These are phyloP conservation scores for Globisporangium lucens DNA, from an alignment of 352 stramenopile species.

Conservation along the genomic window DNA sequence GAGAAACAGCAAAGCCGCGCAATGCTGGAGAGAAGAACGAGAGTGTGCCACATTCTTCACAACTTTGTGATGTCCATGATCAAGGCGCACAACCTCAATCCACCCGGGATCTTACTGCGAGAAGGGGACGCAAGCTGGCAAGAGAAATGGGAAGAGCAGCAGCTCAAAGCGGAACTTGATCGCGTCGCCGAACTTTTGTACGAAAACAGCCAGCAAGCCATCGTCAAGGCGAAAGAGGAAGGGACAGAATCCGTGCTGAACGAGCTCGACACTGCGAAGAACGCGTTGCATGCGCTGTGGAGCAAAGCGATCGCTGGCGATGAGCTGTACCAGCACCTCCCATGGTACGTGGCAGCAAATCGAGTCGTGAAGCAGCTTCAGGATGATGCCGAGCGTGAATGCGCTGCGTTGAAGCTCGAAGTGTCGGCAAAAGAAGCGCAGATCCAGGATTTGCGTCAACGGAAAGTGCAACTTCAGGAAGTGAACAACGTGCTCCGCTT, in stretches of 20 bases:
- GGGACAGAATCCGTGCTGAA: constrained; percentile 28
- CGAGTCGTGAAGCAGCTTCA: constrained; percentile 36
- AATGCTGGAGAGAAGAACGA: constrained; percentile 24
- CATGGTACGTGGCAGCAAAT: constrained; percentile 49
- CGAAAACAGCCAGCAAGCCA: constrained; percentile 26
- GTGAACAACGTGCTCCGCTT: constrained; percentile 53
- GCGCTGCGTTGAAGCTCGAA: constrained; percentile 24
- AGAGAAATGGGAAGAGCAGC: constrained; percentile 24
- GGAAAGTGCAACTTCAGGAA: constrained; percentile 41
- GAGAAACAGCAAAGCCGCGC: constrained; percentile 19
- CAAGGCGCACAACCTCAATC: constrained; percentile 16
- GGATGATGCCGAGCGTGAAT: constrained; percentile 21
- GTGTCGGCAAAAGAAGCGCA: constrained; percentile 24
- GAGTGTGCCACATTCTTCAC: constrained; percentile 27
- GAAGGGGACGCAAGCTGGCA: constrained; percentile 15
- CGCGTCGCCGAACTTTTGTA: constrained; percentile 23
- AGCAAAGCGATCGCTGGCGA: constrained; percentile 15
- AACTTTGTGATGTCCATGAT: constrained; percentile 30
- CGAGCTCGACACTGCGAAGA: constrained; percentile 51
- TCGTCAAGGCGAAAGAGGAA: constrained; percentile 27
- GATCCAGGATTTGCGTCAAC: constrained; percentile 26
- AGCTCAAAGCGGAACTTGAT: constrained; percentile 36
- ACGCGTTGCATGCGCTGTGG: constrained; percentile 32
- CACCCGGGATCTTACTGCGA: constrained; percentile 7
- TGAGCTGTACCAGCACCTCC: constrained; percentile 41